Base-by-base conservation (phyloP, 345 rosid genomes). In the Salix caprea region DNA sequence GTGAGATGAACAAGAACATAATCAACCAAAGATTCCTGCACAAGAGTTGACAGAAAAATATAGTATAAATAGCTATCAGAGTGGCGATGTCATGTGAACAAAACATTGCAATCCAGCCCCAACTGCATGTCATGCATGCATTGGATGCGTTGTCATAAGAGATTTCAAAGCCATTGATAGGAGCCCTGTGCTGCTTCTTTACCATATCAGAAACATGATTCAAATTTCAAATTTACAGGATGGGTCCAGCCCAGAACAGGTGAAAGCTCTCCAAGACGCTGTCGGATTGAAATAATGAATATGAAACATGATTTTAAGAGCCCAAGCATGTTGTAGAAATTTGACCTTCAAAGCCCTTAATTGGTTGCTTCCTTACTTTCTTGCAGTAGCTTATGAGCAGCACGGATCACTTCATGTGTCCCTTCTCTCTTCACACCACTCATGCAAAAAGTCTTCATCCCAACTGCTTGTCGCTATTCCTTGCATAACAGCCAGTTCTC, bases 91-190 rank as follows among this genome's bases (percentile, higher is more conserved):
- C 99, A 93, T 93, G 87, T 90, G 98, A 74, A 95, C 93, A 85
- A 93, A 95, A 26, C 98, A 91, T 71, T 90, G 92, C 80, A 95
- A 86, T 61, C 98, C 94, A 21, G 96, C 82, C 82, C 99, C 98
- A 81, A 74, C 73, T 39, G 91, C 94, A 70, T 88, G 89, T 98
- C 99, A 93, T 65, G 88, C 85, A 93, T 65, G 88, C 86, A 68
- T 81, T 86, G 54, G 93, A 81, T 66, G 86, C 74, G 11, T 84
- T 81, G 34, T 96, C 91, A 4, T 85, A 88, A 79, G 82, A 80
- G 83, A 96, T 89, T 83, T 90, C 87, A 80, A 96, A 96, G 84
- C 91, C 98, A 82, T 84, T 87, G 46, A 91, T 96, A 15, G 91
- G 88, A 58, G 92, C 88, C 36, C 84, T 83, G 71, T 89, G 88